Evolutionary conservation across 73 alveolate species (phyloP).

Genomic region (Effrenium voratum): DNA sequence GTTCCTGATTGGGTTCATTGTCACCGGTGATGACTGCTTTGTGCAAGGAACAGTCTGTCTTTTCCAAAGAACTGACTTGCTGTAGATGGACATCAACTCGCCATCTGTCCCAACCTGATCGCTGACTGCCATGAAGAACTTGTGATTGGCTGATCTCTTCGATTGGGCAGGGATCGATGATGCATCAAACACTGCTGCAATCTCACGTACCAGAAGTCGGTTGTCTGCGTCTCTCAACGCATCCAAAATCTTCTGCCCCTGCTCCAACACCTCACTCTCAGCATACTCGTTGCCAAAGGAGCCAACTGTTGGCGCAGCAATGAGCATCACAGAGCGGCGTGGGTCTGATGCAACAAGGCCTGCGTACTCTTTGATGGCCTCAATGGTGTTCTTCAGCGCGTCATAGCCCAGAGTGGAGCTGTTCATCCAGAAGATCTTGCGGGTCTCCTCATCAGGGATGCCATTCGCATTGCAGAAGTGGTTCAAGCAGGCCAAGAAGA

Average conservation of each 20-base stretch:
- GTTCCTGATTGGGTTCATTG: background rate
- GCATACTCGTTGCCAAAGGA: background rate
- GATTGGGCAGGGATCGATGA: background rate
- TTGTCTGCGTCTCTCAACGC: background rate
- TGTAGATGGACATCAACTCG: background rate
- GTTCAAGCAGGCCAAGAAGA: background rate
- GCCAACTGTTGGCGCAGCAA: background rate
- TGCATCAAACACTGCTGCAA: background rate
- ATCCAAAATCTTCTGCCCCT: background rate
- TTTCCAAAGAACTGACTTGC: background rate
- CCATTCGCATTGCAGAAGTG: background rate
- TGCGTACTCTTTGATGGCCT: no score
- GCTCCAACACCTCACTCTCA: background rate
- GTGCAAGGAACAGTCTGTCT: background rate
- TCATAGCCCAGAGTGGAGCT: background rate
- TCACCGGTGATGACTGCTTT: background rate
- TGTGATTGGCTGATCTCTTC: no score
- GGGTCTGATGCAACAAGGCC: background rate
- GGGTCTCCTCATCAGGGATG: background rate
- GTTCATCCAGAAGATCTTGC: background rate
- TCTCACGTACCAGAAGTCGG: background rate
- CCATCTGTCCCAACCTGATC: background rate
- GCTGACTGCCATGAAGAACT: no score
- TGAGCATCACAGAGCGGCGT: background rate
- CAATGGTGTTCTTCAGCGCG: background rate